A percentile compares a stretch with the other conserved stretches of the same genome.
phyloP scores from a whole-genome alignment of 1,139 yeast species.

The Zygoascus hellenicus region DNA sequence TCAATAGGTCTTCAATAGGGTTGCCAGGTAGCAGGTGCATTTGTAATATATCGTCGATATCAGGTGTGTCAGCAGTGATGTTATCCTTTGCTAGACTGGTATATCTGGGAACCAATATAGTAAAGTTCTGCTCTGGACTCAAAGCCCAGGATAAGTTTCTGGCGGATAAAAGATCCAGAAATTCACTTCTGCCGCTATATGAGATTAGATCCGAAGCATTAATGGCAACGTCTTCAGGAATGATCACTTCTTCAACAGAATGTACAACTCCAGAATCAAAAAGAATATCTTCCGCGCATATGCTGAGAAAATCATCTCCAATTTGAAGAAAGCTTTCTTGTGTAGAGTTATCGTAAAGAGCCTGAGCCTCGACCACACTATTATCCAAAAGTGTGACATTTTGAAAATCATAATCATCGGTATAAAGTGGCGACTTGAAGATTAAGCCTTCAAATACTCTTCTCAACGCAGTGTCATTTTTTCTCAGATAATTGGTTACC shows the following conservation, averaged over 20 bases:
- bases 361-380: slow-evolving; percentile 14
- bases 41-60: slow-evolving; percentile 50
- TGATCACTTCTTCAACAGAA: slow-evolving; percentile 49
- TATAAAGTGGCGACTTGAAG: slow-evolving; percentile 59
- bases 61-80: slow-evolving; percentile 42
- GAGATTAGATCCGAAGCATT: slow-evolving; percentile 52
- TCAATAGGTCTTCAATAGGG: slow-evolving; percentile 36
- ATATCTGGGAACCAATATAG: slow-evolving; percentile 70
- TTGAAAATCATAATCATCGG: slow-evolving; percentile 41
- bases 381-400: slow-evolving; percentile 33
- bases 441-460: slow-evolving; percentile 53
- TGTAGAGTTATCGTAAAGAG: neutral
- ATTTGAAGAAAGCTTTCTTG: slow-evolving; percentile 21
- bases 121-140: slow-evolving; percentile 36
- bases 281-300: slow-evolving; percentile 57
- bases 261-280: slow-evolving; percentile 86
- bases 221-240: slow-evolving; percentile 56
- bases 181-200: slow-evolving; percentile 40
- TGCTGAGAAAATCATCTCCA: slow-evolving; percentile 21
- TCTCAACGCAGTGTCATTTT: slow-evolving; percentile 47
- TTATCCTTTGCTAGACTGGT: slow-evolving; percentile 51
- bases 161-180: slow-evolving; percentile 45
- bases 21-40: slow-evolving; percentile 65
- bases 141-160: slow-evolving; percentile 35
- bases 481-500: slow-evolving; percentile 52